Evolutionary conservation across 108 stramenopile species (phyloP), one percentile per base, ranked within the genome.

Genomic region (Pseudonitzschia delicatissima): DNA sequence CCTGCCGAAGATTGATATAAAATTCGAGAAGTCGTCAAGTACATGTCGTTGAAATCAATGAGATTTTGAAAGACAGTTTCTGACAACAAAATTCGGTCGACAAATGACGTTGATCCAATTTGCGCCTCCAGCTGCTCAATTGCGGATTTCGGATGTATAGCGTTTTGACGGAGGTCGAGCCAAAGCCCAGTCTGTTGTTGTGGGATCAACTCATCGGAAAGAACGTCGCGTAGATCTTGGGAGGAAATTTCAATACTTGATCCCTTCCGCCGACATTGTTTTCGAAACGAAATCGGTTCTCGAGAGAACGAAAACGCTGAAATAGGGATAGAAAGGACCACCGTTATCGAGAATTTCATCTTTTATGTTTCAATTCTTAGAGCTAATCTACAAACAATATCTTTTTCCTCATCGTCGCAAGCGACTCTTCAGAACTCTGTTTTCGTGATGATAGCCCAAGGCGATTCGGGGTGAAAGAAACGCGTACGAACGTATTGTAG

Each of bases 81-180:
- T 5, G 75, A 69, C 13, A 76, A 9, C 13, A 76, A n/a, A 20
- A 76, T 60, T 37, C 68, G 63, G 34, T 65, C 57, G 26, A 72
- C 57, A 23, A 49, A 47, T n/a, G 48, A 48, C 32, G 53, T 4
- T 9, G 32, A 26, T 31, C 34, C 39, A 18, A 71, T 15, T 49
- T 63, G 45, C 13, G 45, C 29, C 36, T 39, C 35, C 9, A 71
- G 20, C n/a, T 55, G 36, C 21, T 52, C 59, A 5, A 80, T 35
- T 3, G 79, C 79, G 12, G 58, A 59, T 28, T 48, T 42, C 18
- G 82, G 82, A 40, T 42, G 49, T 12, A 82, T 64, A 2, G 70
- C 75, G 3, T 74, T 82, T 20, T 42, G 74, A 4, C 82, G 74
- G n/a, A 82, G 61, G 42, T 82, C 82, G 2, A 82, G 71, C 82